Base-by-base conservation (phyloP, 306 rosid species). In the Aeschynomene evenia region DNA sequence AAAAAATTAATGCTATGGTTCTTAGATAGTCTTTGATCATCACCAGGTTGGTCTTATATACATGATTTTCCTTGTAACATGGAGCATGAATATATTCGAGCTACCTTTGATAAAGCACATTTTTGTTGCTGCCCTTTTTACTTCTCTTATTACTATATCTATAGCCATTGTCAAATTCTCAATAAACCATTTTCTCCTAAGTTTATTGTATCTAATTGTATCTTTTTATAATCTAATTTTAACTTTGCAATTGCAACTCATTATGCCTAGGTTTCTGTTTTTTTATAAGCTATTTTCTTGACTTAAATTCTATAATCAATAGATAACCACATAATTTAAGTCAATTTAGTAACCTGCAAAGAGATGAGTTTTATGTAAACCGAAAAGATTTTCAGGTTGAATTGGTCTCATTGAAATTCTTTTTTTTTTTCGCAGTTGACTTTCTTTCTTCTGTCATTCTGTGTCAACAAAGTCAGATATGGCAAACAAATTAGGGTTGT, bases 401-500 rank as follows among this genome's bases (percentile, higher is more conserved):
- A 43, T 18, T 5, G 13, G 7, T 57, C 57, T 5, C 16, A 18
- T 29, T 29, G 6, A 46, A 24, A 26, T 15, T 20, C 55, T 34
- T 21, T 9, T 52, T 24, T 19, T 50, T 19, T 67, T 75, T n/a
- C n/a, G n/a, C n/a, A n/a, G n/a, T n/a, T 58, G 74, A 67, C 40
- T 20, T 13, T 33, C 29, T 4, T 15, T 9, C 21, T 7, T n/a
- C n/a, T n/a, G n/a, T n/a, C n/a, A n/a, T n/a, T n/a, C n/a, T n/a
- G n/a, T 12, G 12, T 1, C 28, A 26, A 29, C 56, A 61, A 42
- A 13, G 72, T 63, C 73, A 63, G 19, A 70, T 11, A 43, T 33
- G 72, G 18, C 72, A 7, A n/a, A 22, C 13, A 2, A 56, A 1
- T 6, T 5, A 16, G 7, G 3, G 0, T 1, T 0, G 4, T 18